Evolutionary conservation across 306 rosid species (phyloP), one percentile per base, ranked within the genome.

Genomic region (Calophaca sinica): DNA sequence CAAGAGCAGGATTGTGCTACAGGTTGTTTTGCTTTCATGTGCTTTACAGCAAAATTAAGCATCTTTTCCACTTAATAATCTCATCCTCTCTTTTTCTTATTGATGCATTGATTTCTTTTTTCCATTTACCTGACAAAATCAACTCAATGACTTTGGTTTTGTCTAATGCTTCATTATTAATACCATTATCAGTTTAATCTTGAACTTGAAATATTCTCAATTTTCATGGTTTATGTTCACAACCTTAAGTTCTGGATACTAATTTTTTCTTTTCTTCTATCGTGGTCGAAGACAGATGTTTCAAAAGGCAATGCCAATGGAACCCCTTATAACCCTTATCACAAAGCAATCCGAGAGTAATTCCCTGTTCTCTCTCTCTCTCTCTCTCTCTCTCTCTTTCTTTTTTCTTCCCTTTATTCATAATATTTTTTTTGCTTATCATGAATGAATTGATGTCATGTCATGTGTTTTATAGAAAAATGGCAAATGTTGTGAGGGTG

Each of bases 221-320:
- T 41, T 14, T 72, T 33, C 62, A 20, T 73, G 60, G 61, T 51
- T 45, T 44, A 33, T 79, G 68, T 55, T 57, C 64, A 58, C 62
- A 59, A 42, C 35, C 53, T 60, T 42, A 9, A 60, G 70, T 59
- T 75, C 46, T 15, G 53, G 20, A 55, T 72, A 75, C 76, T 87
- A 53, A 87, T 54, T 79, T 83, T 83, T 13, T 13, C 46, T 15
- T 69, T 64, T 53, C 71, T 75, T 75, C 75, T 70, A 68, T 73
- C 73, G 45, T 81, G 90, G 87, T 83, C 91, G 88, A 92, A 89
- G 96, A 87, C 96, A 92, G 93, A 68, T 85, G 79, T 78, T 83
- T 80, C 93, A 81, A 69, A 77, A 84, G 86, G 77, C 89, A 79
- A 75, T 69, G 77, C 80, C 87, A 66, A 44, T 52, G 75, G 88